Conservation (phyloP, 1,284 basidiomycete genomes). For the Apiotrichum gamsii region DNA sequence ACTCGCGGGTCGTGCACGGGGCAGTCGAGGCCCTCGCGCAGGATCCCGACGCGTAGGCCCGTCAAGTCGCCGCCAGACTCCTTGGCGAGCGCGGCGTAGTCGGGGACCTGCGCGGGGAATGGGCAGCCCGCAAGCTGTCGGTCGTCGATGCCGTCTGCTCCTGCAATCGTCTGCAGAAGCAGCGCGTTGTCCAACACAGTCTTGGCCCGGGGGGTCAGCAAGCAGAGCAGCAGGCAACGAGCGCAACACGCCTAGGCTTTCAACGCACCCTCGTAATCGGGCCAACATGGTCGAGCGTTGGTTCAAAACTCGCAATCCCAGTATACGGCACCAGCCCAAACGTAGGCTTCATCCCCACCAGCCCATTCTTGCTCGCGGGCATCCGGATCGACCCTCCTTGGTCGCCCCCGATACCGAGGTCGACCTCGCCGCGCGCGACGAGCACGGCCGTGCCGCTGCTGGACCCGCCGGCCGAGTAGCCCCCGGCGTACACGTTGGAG, state of each 20-base stretch:
- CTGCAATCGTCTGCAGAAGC: conserved; percentile 51
- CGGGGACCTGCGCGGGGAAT: conserved; percentile 44
- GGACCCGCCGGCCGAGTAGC: conserved; percentile 51
- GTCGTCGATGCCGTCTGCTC: conserved; percentile 52
- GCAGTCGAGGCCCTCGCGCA: conserved; percentile 49
- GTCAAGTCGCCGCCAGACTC: too few species aligned
- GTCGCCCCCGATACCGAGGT: conserved; percentile 53
- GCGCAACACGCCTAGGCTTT: too few species aligned
- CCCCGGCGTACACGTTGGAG: conserved; percentile 50
- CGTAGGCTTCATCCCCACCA: conserved; percentile 53
- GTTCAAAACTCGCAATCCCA: conserved; percentile 49
- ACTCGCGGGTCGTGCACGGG: conserved; percentile 31
- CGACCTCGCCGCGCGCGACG: conserved; percentile 48
- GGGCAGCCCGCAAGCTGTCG: conserved; percentile 51
- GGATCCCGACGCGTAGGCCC: conserved; percentile 49
- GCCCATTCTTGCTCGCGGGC: conserved; percentile 50
- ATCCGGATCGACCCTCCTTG: conserved; percentile 51
- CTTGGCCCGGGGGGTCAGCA: conserved; percentile 47
- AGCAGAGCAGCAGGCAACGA: too few species aligned
- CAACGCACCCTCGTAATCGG: conserved; percentile 24
- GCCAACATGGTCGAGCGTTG: conserved; percentile 47
- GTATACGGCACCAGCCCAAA: conserved; percentile 54
- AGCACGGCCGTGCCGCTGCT: conserved; percentile 52
- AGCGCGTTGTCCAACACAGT: conserved; percentile 50
- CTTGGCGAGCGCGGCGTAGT: conserved; percentile 40